Evolutionary conservation across 2,329 filamentous ascomycete species (phyloP), one percentile per base, ranked within the genome.

Genomic region (Fusarium annulatum): DNA sequence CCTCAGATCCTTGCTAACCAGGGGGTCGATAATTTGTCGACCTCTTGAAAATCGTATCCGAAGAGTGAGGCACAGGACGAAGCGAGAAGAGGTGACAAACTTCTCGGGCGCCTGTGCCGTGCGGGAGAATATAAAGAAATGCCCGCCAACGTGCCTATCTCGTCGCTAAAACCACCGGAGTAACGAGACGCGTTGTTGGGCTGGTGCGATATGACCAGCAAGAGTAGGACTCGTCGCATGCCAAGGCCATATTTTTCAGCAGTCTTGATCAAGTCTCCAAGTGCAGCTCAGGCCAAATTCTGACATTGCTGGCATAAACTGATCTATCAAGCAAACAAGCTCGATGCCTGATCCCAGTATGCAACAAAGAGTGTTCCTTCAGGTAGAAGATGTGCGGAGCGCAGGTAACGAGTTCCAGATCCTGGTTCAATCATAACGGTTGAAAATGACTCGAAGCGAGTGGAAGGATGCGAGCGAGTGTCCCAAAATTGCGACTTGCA

Each of bases 401-500:
- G 18, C 46, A 69, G 42, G 46, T 34, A 61, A 42, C 41, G 46
- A 58, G 46, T 34, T 46, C 49, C 58, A 45, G 58, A 46, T 28
- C 36, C 34, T 73, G 49, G 53, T n/a, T 46, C 39, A 66, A 65
- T 58, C 69, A 61, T 34, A 26, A 59, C 38, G 42, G 41, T 41
- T 41, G 68, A 57, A 46, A n/a, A 62, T 55, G 55, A 41, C 67
- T 63, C 39, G n/a, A 69, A 48, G 33, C 51, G 69, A 55, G 46
- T 23, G 43, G 56, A 69, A 53, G 39, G 39, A 67, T 30, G 66
- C 33, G 48, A 41, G 43, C 19, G 58, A 42, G 38, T 34, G 56
- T 57, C 71, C 61, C 33, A 73, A 73, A 63, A 41, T 41, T 61
- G 61, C 66, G 39, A 59, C 66, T 38, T 73, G 71, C 71, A 73